A percentile compares a stretch with the other conserved stretches of the same genome.
These are phyloP conservation scores for Ceratobasidium sp. DNA, from an alignment of 1,284 basidiomycete species.

Conservation along the genomic window DNA sequence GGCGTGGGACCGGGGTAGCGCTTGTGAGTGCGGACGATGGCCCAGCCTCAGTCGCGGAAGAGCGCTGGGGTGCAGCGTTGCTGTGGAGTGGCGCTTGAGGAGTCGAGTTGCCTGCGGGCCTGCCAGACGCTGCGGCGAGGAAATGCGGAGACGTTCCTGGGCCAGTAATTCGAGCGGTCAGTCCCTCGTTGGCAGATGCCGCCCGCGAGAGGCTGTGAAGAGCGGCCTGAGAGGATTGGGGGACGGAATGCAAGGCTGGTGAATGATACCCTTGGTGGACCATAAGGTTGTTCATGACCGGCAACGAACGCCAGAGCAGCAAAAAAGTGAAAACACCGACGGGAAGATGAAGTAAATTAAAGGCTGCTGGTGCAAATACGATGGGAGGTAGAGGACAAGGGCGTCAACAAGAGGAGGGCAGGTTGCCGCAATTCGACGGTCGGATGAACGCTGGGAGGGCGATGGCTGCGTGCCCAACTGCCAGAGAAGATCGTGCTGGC, in stretches of 20 bases:
- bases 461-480: conserved; percentile 35
- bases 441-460: conserved; percentile 25
- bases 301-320: not conserved
- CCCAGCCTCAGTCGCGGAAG: not conserved
- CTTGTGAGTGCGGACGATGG: not conserved
- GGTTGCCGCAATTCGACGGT: too few species aligned
- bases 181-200: conserved; percentile 24
- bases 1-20: conserved; percentile 47
- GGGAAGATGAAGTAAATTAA: not conserved
- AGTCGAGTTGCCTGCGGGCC: not conserved
- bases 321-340: not conserved
- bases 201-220: conserved; percentile 6
- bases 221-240: not conserved
- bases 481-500: conserved; percentile 18
- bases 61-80: not conserved
- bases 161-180: conserved; percentile 24
- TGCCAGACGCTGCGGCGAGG: conserved; percentile 12
- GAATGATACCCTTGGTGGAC: conserved; percentile 29
- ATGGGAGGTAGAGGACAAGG: not conserved
- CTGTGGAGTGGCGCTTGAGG: not conserved
- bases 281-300: conserved; percentile 27
- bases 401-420: not conserved
- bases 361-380: too few species aligned
- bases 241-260: conserved; percentile 10
- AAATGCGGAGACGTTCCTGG: conserved; percentile 28